Percentiles rank a stretch among this genome's conserved stretches.
Evolutionary conservation across 116 monocot genomes (phyloP).

Genomic region (Phalaenopsis hybrid): DNA sequence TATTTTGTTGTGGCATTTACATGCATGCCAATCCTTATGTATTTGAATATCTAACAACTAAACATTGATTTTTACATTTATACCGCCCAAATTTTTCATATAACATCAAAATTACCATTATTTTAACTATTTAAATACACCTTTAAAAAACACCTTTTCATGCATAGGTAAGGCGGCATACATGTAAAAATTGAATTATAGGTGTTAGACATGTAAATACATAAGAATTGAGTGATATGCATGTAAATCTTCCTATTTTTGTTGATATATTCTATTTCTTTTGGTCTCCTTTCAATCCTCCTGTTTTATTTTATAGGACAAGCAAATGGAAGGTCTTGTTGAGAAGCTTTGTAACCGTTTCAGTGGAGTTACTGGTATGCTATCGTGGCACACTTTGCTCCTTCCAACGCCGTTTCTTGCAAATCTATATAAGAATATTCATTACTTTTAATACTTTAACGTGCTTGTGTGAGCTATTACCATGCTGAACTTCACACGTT

Average conservation of each 20-base stretch:
- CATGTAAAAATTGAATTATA: too few relatives aligned
- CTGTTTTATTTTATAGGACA: slow-evolving; percentile 52
- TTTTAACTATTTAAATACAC: too few relatives aligned
- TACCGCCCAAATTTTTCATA: too few relatives aligned
- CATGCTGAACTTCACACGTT: not conserved
- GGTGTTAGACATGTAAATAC: too few relatives aligned
- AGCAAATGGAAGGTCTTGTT: slow-evolving; percentile 99
- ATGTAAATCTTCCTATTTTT: too few relatives aligned
- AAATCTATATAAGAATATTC: not conserved
- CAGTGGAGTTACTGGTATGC: slow-evolving; percentile 69
- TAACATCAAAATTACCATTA: too few relatives aligned
- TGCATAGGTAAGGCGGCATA: too few relatives aligned
- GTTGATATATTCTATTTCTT: not conserved
- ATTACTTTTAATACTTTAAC: not conserved
- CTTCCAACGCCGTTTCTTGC: not conserved
- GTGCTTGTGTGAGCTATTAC: not conserved
- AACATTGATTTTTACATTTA: too few relatives aligned
- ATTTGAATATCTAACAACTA: too few relatives aligned
- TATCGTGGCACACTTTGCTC: slow-evolving; percentile 9
- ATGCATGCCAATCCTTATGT: too few relatives aligned
- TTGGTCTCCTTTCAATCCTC: slow-evolving; percentile 6
- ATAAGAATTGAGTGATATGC: too few relatives aligned
- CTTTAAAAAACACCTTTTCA: too few relatives aligned
- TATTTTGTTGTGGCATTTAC: slow-evolving; percentile 4
- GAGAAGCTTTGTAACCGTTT: slow-evolving; percentile 98